phyloP scores from a whole-genome alignment of 2,329 filamentous ascomycete species.

The Escovopsis weberi region DNA sequence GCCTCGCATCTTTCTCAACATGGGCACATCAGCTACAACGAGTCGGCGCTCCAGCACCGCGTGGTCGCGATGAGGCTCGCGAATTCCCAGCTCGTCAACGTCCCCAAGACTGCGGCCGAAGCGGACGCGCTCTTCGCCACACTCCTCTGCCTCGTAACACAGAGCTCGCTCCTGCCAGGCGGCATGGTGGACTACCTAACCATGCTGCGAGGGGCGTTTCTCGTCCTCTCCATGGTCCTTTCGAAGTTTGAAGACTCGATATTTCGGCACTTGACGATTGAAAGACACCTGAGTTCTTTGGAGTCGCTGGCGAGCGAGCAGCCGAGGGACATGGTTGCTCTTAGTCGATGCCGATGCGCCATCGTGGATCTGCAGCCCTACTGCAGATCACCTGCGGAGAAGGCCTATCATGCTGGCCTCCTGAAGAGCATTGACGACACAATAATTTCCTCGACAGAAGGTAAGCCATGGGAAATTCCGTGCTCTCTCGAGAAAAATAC shows the following conservation, averaged over 20 bases:
- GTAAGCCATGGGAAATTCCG: slow-evolving; percentile 4
- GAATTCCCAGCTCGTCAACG: slow-evolving; percentile 17
- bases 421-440: slow-evolving; percentile 6
- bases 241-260: slow-evolving; percentile 9
- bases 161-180: slow-evolving; percentile 21
- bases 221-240: slow-evolving; percentile 11
- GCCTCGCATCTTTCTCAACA: slow-evolving; percentile 22
- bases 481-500: too few relatives aligned
- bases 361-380: slow-evolving; percentile 8
- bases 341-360: slow-evolving; percentile 9
- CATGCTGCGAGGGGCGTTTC: slow-evolving; percentile 18
- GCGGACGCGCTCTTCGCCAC: slow-evolving; percentile 22
- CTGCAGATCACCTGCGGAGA: slow-evolving; percentile 8
- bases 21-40: slow-evolving; percentile 12
- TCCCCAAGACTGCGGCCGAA: slow-evolving; percentile 14
- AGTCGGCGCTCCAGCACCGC: slow-evolving; percentile 20
- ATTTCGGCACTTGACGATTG: slow-evolving; percentile 10
- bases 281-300: slow-evolving; percentile 14
- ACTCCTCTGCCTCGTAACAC: slow-evolving; percentile 20
- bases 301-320: slow-evolving; percentile 10
- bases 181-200: slow-evolving; percentile 24
- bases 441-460: slow-evolving; percentile 8
- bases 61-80: slow-evolving; percentile 20
- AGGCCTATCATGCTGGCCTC: slow-evolving; percentile 8
- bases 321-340: slow-evolving; percentile 8